These are phyloP conservation scores for Polyplosphaeria fusca DNA, from an alignment of 495 filamentous ascomycete genomes.

Conservation along the genomic window DNA sequence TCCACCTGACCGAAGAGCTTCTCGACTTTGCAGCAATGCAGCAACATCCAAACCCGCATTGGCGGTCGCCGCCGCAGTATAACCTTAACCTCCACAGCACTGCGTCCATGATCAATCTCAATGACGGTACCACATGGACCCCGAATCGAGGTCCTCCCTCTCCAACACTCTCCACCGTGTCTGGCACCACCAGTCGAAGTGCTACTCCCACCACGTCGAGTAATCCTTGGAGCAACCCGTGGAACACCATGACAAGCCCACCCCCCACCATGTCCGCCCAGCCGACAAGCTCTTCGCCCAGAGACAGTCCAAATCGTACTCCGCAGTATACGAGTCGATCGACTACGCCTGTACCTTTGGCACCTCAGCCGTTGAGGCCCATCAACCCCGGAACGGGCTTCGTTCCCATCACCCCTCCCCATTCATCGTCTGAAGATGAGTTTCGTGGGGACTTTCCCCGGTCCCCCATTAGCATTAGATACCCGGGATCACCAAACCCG, in stretches of 20 bases:
- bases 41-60: constrained; percentile 25
- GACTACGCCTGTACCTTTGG: constrained; percentile 32
- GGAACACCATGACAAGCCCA: constrained; percentile 21
- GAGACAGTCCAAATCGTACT: constrained; percentile 29
- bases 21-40: constrained; percentile 31
- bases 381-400: constrained; percentile 18
- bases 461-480: constrained; percentile 21
- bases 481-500: constrained; percentile 30
- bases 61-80: constrained; percentile 29
- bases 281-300: constrained; percentile 22
- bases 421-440: constrained; percentile 15
- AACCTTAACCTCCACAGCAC: constrained; percentile 27
- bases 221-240: constrained; percentile 34
- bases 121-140: constrained; percentile 27
- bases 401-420: constrained; percentile 9
- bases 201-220: constrained; percentile 27
- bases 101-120: constrained; percentile 32
- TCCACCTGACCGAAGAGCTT: constrained; percentile 28
- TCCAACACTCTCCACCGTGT: constrained; percentile 29
- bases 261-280: constrained; percentile 16
- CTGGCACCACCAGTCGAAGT: constrained; percentile 31
- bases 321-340: constrained; percentile 32
- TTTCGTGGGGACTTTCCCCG: constrained; percentile 24
- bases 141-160: constrained; percentile 25
- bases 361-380: constrained; percentile 32